A percentile compares a stretch with the other conserved stretches of the same genome.
phyloP scores from a whole-genome alignment of 1,139 yeast species.

The Suhomyces kunorum region DNA sequence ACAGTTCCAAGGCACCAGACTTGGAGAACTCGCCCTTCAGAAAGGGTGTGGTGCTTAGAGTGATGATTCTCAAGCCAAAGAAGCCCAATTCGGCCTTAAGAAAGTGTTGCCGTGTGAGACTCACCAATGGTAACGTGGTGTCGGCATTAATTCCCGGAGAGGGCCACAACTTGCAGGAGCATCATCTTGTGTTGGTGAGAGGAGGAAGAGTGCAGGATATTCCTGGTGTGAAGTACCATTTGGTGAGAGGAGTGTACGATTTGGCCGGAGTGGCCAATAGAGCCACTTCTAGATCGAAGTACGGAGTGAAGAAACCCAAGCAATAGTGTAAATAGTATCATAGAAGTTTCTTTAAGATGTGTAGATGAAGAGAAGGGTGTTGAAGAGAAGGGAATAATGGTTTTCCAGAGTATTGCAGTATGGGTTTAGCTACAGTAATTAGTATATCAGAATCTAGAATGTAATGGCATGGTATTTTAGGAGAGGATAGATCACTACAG shows the following conservation, averaged over 20 bases:
- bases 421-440: background rate
- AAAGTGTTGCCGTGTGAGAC: slow-evolving; percentile 92
- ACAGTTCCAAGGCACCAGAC: slow-evolving; percentile 69
- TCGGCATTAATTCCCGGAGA: slow-evolving; percentile 98
- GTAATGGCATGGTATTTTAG: no score
- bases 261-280: slow-evolving; percentile 94
- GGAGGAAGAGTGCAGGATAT: slow-evolving; percentile 98
- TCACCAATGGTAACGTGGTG: slow-evolving; percentile 84
- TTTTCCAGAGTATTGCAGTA: background rate
- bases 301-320: slow-evolving; percentile 90
- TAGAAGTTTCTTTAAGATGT: background rate
- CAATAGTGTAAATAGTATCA: slow-evolving; percentile 16
- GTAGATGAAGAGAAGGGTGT: background rate
- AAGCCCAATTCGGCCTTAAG: slow-evolving; percentile 98
- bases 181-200: slow-evolving; percentile 90
- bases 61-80: slow-evolving; percentile 93
- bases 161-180: slow-evolving; percentile 98
- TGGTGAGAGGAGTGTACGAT: slow-evolving; percentile 92
- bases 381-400: background rate
- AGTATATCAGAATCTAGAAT: no score
- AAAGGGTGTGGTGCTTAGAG: slow-evolving; percentile 93
- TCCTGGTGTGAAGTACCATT: slow-evolving; percentile 96
- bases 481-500: no score
- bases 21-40: slow-evolving; percentile 78
- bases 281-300: slow-evolving; percentile 84